Evolutionary conservation across 805 yeast genomes (phyloP), one percentile per base, ranked within the genome.

Genomic region (Hanseniaspora clermontiae): DNA sequence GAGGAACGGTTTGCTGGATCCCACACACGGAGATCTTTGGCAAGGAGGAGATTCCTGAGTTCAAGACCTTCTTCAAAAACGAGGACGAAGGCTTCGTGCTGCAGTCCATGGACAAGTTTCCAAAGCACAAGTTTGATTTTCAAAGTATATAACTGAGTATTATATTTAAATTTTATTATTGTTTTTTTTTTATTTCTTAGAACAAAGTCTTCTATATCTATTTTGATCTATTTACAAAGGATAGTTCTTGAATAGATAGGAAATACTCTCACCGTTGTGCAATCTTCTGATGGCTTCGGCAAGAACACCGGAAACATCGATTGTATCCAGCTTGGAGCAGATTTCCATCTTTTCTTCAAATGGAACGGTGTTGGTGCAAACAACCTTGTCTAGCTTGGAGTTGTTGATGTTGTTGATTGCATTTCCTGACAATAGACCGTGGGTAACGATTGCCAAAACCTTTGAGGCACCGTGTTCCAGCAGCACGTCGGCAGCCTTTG

Each of bases 231-330:
- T 10, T 46, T 46, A 56, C 27, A 40, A 45, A 56, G 82, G 82
- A 40, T 80, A 84, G 61, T 90, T 82, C 53, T 81, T 81, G 70
- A 90, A 87, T 63, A 90, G 74, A 68, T 88, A 90, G 1, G 95
- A 86, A 37, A 90, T 85, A 66, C 95, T 84, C 73, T 91, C 98
- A 64, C 98, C 98, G 66, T 93, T 91, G 69, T 91, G 98, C 62
- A 91, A 75, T 65, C 98, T 80, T 69, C 97, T 80, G 58, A 91
- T 84, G 36, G 95, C 91, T 70, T 93, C 98, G 9, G 97, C 97
- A 58, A 91, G 71, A 9, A 87, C 84, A 19, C 93, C 85, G 63
- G 88, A 78, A 58, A 93, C 82, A 68, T 91, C 97, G 58, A 91
- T 80, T 51, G 82, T 81, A 56, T 84, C 89, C 60, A 93, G 73